A percentile compares a stretch with the other conserved stretches of the same genome.
phyloP scores from a whole-genome alignment of 139 green algal genomes.

The Chlorella vulgaris region DNA sequence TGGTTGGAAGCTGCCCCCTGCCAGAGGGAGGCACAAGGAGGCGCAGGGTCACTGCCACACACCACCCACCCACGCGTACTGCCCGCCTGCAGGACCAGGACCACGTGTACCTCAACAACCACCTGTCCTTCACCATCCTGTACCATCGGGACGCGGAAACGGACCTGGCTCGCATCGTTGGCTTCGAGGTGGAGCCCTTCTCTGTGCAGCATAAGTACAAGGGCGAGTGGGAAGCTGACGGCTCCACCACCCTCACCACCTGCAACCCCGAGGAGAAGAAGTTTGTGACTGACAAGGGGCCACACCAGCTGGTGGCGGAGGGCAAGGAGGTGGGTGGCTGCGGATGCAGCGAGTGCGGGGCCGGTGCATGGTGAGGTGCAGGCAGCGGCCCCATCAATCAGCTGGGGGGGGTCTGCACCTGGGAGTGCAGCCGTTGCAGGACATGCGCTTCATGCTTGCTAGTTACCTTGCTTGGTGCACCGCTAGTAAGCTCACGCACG shows the following conservation, averaged over 20 bases:
- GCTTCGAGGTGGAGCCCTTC: constrained; percentile 95
- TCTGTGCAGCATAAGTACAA: constrained; percentile 92
- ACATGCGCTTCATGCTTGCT: too few relatives aligned
- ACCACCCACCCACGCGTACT: not conserved
- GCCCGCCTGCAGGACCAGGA: constrained; percentile 57
- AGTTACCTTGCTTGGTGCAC: too few relatives aligned
- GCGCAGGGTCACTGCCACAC: too few relatives aligned
- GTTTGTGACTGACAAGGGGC: constrained; percentile 78
- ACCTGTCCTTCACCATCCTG: constrained; percentile 96
- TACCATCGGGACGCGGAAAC: constrained; percentile 91
- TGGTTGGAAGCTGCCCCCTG: too few relatives aligned
- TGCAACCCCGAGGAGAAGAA: constrained; percentile 86
- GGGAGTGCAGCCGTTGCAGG: too few relatives aligned
- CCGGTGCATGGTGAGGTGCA: not conserved
- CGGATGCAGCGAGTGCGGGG: not conserved
- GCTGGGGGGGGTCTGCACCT: too few relatives aligned
- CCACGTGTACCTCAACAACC: constrained; percentile 94
- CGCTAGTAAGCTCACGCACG: too few relatives aligned
- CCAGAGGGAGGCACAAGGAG: too few relatives aligned
- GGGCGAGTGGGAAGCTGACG: constrained; percentile 61
- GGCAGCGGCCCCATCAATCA: too few relatives aligned
- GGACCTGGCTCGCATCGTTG: constrained; percentile 90
- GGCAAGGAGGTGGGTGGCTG: constrained; percentile 64
- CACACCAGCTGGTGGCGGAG: constrained; percentile 81
- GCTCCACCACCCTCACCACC: constrained; percentile 77